These are phyloP conservation scores for Trametes pubescens DNA, from an alignment of 1,284 basidiomycete species.

Conservation along the genomic window DNA sequence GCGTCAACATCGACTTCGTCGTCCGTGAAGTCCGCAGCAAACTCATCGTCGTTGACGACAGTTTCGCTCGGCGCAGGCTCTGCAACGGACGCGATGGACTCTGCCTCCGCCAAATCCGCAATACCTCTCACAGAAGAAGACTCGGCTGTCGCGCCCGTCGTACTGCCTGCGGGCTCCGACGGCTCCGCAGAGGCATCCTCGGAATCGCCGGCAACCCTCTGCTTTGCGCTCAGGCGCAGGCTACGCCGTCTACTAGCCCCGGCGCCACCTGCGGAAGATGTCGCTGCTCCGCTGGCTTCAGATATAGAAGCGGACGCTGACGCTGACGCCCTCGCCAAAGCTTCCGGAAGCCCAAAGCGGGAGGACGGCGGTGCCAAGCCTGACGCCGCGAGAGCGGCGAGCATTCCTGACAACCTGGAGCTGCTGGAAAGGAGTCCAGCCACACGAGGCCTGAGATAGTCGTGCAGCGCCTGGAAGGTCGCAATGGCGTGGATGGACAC, in stretches of 20 bases:
- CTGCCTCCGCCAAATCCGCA: conserved; percentile 40
- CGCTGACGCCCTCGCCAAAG: conserved; percentile 40
- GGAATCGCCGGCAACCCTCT: conserved; percentile 43
- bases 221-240: conserved; percentile 82
- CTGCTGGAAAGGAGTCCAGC: conserved; percentile 74
- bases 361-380: conserved; percentile 60
- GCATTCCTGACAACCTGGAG: conserved; percentile 85
- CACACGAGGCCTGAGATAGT: conserved; percentile 91
- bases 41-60: conserved; percentile 65
- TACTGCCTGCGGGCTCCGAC: conserved; percentile 33
- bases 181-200: conserved; percentile 35
- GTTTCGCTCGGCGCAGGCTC: conserved; percentile 59
- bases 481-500: conserved; percentile 97
- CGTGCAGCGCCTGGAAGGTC: conserved; percentile 94
- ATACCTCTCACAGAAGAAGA: conserved; percentile 40
- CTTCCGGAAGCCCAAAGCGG: conserved; percentile 41
- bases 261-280: conserved; percentile 46
- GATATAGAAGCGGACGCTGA: conserved; percentile 42
- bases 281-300: conserved; percentile 43
- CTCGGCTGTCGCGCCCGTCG: conserved; percentile 28
- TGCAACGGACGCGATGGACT: conserved; percentile 35
- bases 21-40: conserved; percentile 76
- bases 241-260: conserved; percentile 74
- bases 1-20: conserved; percentile 79
- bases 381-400: conserved; percentile 89